A percentile compares a stretch with the other conserved stretches of the same genome.
These are phyloP conservation scores for Luvunga scandens DNA, from an alignment of 345 rosid species.

Conservation along the genomic window DNA sequence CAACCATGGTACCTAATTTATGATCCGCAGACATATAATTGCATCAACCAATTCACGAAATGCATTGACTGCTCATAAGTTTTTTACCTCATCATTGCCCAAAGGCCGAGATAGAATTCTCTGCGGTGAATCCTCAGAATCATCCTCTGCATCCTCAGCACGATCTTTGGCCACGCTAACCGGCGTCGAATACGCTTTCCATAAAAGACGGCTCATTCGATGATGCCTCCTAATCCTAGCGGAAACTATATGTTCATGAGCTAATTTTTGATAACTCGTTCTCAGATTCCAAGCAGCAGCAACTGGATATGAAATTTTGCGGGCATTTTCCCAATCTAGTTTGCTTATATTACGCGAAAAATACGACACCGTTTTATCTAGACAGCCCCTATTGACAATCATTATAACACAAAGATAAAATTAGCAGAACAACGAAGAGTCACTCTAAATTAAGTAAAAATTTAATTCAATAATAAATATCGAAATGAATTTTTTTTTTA, in stretches of 20 bases:
- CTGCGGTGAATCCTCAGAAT: constrained; percentile 36
- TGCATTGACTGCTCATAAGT: neutral
- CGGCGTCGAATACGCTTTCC: constrained; percentile 40
- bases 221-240: constrained; percentile 29
- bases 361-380: constrained; percentile 38
- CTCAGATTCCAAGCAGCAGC: constrained; percentile 14
- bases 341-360: constrained; percentile 36
- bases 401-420: neutral
- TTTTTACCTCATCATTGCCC: constrained; percentile 54
- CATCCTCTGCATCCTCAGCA: constrained; percentile 25
- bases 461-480: neutral
- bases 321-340: constrained; percentile 24
- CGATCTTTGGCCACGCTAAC: constrained; percentile 42
- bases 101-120: constrained; percentile 45
- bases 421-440: neutral
- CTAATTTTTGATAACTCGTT: constrained; percentile 22
- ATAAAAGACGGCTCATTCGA: constrained; percentile 22
- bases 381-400: constrained; percentile 31
- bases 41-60: neutral
- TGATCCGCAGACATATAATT: neutral
- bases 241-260: constrained; percentile 23
- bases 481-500: neutral
- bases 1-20: neutral
- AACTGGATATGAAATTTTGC: constrained; percentile 15
- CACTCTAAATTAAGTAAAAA: neutral